Conservation (phyloP, 2,329 filamentous ascomycete species). For the Cladosporium halotolerans region DNA sequence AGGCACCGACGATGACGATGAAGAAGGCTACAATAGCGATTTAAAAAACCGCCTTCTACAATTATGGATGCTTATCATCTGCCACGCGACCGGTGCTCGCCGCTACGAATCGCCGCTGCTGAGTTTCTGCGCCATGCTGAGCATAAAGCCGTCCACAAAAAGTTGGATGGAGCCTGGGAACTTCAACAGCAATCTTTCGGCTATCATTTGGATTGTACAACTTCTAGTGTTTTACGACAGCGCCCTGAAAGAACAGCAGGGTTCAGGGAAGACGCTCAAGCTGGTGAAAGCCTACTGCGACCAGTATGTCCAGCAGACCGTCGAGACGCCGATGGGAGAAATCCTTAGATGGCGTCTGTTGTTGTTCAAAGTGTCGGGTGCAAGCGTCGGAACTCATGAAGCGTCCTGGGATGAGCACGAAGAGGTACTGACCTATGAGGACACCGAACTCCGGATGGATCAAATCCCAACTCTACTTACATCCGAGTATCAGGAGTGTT, state of each 20-base stretch:
- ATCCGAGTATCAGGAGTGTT: constrained; percentile 11
- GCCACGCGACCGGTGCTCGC: constrained; percentile 8
- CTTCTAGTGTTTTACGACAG: constrained; percentile 14
- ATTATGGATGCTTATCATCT: constrained; percentile 10
- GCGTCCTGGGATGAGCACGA: constrained; percentile 10
- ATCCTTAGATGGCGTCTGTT: constrained; percentile 13
- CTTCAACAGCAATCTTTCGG: constrained; percentile 13
- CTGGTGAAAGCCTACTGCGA: constrained; percentile 10
- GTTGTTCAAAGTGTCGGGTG: constrained; percentile 9
- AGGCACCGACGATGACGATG: neutral
- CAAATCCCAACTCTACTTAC: constrained; percentile 10
- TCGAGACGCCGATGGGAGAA: constrained; percentile 13
- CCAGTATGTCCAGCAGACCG: constrained; percentile 8
- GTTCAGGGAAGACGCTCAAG: constrained; percentile 8
- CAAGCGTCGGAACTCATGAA: constrained; percentile 6
- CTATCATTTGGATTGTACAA: constrained; percentile 12
- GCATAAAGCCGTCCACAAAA: constrained; percentile 12
- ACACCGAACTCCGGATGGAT: constrained; percentile 10
- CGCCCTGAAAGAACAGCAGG: constrained; percentile 5
- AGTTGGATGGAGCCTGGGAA: constrained; percentile 14
- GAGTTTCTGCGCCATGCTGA: constrained; percentile 14
- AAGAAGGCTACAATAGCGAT: neutral
- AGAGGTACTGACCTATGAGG: constrained; percentile 10
- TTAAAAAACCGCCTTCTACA: constrained; percentile 4
- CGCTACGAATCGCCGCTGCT: constrained; percentile 11